A percentile compares a stretch with the other conserved stretches of the same genome.
phyloP scores from a whole-genome alignment of 2,329 filamentous ascomycete genomes.

The Trichoderma sp. region DNA sequence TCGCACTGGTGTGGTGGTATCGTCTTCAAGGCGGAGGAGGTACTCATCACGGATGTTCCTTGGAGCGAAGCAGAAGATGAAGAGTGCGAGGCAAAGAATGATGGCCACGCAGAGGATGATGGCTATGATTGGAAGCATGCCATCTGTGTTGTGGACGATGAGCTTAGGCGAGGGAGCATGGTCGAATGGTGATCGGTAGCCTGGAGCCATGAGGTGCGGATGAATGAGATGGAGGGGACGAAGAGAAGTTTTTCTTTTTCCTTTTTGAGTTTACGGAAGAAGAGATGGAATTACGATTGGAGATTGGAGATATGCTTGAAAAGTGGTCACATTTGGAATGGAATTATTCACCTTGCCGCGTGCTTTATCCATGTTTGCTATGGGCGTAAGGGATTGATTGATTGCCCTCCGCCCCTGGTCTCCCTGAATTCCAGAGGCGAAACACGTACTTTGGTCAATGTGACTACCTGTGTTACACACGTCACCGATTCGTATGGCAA shows the following conservation, averaged over 20 bases:
- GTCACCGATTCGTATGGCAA: not conserved
- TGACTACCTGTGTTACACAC: not conserved
- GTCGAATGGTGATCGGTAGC: not conserved
- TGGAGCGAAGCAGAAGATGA: not conserved
- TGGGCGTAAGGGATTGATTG: not conserved
- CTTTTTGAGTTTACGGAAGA: too few species aligned
- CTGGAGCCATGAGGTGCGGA: not conserved
- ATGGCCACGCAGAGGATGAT: not conserved
- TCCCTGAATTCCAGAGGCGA: constrained; percentile 1
- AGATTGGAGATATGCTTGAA: not conserved
- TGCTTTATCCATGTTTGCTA: not conserved
- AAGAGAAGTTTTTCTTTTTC: too few species aligned
- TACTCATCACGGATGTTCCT: not conserved
- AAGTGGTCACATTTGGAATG: not conserved
- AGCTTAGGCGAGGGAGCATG: not conserved
- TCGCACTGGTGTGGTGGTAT: not conserved
- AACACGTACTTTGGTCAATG: not conserved
- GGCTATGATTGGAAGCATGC: not conserved
- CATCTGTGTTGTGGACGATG: too few species aligned
- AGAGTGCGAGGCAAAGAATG: not conserved
- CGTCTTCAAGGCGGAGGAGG: not conserved
- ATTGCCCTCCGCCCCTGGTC: too few species aligned
- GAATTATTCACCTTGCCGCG: not conserved
- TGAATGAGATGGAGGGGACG: not conserved
- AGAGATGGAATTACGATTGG: not conserved